These are phyloP conservation scores for Diaporthe humulicola DNA, from an alignment of 2,329 filamentous ascomycete genomes.

Conservation along the genomic window DNA sequence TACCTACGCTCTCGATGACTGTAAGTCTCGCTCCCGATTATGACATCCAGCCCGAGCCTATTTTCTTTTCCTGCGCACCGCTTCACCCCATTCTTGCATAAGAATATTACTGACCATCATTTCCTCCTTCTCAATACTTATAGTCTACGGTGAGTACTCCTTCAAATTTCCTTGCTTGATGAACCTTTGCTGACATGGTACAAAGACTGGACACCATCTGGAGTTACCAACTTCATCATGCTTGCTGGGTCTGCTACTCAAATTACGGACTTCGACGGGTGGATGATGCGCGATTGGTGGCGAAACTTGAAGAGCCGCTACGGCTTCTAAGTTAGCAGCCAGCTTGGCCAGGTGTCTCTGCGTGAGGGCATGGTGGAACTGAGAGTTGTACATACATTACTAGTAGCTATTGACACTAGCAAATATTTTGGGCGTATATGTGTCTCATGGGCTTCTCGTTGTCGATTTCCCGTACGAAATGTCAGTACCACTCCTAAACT, in stretches of 20 bases:
- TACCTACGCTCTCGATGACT: constrained; percentile 23
- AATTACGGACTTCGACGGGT: constrained; percentile 63
- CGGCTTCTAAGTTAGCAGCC: background rate
- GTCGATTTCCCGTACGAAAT: background rate
- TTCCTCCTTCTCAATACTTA: background rate
- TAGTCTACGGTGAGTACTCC: background rate
- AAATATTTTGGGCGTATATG: too few relatives aligned
- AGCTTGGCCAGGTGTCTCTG: background rate
- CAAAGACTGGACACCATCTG: constrained; percentile 54
- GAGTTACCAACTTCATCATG: constrained; percentile 59
- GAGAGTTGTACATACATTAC: background rate
- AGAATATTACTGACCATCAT: background rate
- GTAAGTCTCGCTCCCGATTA: background rate
- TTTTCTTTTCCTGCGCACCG: background rate
- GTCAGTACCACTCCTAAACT: background rate
- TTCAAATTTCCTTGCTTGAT: too few relatives aligned
- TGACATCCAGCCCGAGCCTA: too few relatives aligned
- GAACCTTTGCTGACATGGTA: background rate
- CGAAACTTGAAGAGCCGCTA: constrained; percentile 33
- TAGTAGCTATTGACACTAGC: background rate
- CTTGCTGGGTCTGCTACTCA: constrained; percentile 55
- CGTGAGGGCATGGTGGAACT: background rate
- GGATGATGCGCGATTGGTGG: constrained; percentile 65
- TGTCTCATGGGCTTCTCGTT: too few relatives aligned
- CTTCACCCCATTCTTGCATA: too few relatives aligned